These are phyloP conservation scores for Fusarium aywerte DNA, from an alignment of 2,329 filamentous ascomycete genomes.

Conservation along the genomic window DNA sequence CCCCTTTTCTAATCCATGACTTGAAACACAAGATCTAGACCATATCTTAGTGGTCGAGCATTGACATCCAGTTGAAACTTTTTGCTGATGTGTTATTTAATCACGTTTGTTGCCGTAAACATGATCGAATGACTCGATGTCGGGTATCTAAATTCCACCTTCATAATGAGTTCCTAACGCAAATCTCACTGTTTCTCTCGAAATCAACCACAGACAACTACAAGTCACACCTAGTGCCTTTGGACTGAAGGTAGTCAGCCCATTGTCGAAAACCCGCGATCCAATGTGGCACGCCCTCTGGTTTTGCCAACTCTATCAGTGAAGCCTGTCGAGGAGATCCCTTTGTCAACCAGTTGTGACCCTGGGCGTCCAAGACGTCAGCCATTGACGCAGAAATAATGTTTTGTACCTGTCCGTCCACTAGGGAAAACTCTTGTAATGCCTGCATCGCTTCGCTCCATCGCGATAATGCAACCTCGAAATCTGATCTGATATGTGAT, in stretches of 20 bases:
- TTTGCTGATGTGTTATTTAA: neutral
- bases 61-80: neutral
- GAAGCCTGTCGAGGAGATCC: conserved; percentile 36
- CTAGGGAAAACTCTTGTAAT: conserved; percentile 33
- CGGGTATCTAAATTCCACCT: conserved; percentile 32
- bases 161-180: conserved; percentile 2
- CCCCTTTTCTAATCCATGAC: conserved; percentile 33
- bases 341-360: conserved; percentile 36
- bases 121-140: conserved; percentile 6
- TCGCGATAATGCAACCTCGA: conserved; percentile 29
- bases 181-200: neutral
- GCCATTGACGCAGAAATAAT: conserved; percentile 37
- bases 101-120: neutral
- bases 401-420: conserved; percentile 33
- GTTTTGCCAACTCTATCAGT: conserved; percentile 34
- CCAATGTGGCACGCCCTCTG: conserved; percentile 37
- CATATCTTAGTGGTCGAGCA: conserved; percentile 3
- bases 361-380: conserved; percentile 37
- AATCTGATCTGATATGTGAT: conserved; percentile 31
- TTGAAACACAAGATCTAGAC: conserved; percentile 31
- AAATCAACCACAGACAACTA: conserved; percentile 5
- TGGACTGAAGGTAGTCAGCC: conserved; percentile 33
- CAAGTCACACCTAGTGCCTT: conserved; percentile 2
- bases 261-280: conserved; percentile 38
- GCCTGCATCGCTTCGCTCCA: conserved; percentile 40